Evolutionary conservation across 1,284 basidiomycete species (phyloP), one percentile per base, ranked within the genome.

Genomic region (Sporisorium iseilematis-ciliati): DNA sequence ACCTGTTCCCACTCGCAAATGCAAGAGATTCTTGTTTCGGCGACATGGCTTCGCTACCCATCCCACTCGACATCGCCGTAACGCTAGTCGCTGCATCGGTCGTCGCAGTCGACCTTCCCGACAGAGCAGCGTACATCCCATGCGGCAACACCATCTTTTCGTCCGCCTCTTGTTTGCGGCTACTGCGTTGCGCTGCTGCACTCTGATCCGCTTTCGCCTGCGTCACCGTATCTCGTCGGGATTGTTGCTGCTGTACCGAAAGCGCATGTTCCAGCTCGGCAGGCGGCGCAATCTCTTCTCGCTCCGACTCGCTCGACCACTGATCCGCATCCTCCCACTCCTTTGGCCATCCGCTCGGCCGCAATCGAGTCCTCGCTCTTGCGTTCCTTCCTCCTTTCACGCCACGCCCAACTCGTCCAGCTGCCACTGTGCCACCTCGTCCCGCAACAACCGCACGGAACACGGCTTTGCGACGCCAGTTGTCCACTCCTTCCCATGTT

Each of bases 261-360:
- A 65, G 2, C 25, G 14, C 31, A 26, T 31, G 26, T 16, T 61
- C 58, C 54, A 71, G 18, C 42, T 59, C 61, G 10, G 48, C 52
- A 2, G 66, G 66, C 7, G 60, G 52, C 2, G 42, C 52, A 35
- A 62, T 11, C 48, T 69, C 56, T 55, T 82, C 80, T 8, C 55
- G 51, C 31, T 79, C 80, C 38, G 69, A 74, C 4, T 50, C 62
- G 65, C 71, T 75, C 55, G 72, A 76, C 80, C 80, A 82, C 38
- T 49, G 18, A 45, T 80, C 80, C 16, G 79, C 80, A 59, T 82
- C 74, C 33, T 82, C 80, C 60, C 70, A 77, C 12, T 72, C 75
- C n/a, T 45, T 62, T 1, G 55, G 49, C 66, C 78, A 65, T 1
- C 79, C 78, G 1, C 61, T 57, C 14, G 74, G 80, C 20, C 80